phyloP scores from a whole-genome alignment of 441 rosid species.

The Rhodomyrtus psidioides region DNA sequence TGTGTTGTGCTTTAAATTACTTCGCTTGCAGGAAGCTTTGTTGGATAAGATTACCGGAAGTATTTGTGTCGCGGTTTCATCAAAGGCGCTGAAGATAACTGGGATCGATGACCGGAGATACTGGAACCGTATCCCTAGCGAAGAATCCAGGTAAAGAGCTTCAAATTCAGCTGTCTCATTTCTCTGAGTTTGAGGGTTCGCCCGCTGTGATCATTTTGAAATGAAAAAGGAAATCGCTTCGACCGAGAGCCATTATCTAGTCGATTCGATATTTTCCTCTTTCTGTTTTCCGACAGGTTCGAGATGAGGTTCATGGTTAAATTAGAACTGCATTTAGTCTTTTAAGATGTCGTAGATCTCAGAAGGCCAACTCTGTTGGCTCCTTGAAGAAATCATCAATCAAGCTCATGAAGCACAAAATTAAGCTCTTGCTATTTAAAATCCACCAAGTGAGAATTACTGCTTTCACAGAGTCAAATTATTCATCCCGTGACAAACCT shows the following conservation, averaged over 20 bases:
- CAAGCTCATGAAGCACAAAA: not conserved
- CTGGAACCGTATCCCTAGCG: slow-evolving; percentile 6
- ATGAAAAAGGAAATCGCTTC: not conserved
- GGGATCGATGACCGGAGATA: slow-evolving; percentile 13
- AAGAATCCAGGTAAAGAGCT: not conserved
- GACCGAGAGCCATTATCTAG: not conserved
- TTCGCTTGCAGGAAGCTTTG: slow-evolving; percentile 1
- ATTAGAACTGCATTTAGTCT: not conserved
- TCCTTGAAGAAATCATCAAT: not conserved
- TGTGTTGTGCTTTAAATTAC: not conserved
- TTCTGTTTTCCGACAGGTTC: not conserved
- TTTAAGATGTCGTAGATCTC: not conserved
- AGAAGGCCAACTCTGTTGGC: not conserved
- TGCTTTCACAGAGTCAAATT: not conserved
- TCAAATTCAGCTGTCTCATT: not conserved
- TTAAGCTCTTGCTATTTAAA: not conserved
- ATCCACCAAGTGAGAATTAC: not conserved
- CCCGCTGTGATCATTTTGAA: not conserved
- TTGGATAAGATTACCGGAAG: slow-evolving; percentile 5
- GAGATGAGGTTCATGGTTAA: not conserved
- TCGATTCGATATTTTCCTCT: not conserved
- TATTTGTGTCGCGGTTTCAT: not conserved
- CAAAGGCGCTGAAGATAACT: slow-evolving; percentile 9
- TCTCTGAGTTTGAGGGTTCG: not conserved
- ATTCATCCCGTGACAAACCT: not conserved